These are phyloP conservation scores for Castanea mollissima DNA, from an alignment of 306 rosid species.

Conservation along the genomic window DNA sequence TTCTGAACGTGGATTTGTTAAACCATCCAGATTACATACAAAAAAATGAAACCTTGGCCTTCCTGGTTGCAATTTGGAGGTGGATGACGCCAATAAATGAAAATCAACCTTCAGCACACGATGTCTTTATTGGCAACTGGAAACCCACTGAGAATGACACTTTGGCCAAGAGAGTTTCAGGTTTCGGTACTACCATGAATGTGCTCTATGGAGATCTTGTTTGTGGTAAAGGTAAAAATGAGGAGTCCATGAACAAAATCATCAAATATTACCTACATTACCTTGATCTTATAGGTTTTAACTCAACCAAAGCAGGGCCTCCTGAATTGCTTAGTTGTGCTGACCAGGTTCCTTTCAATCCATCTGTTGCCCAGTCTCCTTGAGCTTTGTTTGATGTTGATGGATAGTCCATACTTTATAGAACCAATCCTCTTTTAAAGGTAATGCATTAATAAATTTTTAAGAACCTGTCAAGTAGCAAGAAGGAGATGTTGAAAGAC, in stretches of 20 bases:
- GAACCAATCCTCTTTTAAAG: not conserved
- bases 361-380: constrained; percentile 35
- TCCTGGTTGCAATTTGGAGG: constrained; percentile 83
- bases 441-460: too few relatives aligned
- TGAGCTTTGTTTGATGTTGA: constrained; percentile 13
- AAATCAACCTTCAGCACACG: constrained; percentile 81
- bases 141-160: constrained; percentile 92
- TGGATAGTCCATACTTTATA: too few relatives aligned
- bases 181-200: constrained; percentile 93
- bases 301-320: constrained; percentile 62
- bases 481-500: too few relatives aligned
- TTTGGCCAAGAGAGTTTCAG: constrained; percentile 56
- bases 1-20: constrained; percentile 66
- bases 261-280: constrained; percentile 54
- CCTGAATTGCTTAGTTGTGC: constrained; percentile 61
- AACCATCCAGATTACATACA: constrained; percentile 86
- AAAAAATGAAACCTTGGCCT: constrained; percentile 87
- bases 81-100: constrained; percentile 80
- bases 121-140: constrained; percentile 78
- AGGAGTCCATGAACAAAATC: constrained; percentile 62
- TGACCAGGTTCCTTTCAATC: constrained; percentile 64
- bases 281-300: constrained; percentile 68
- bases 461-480: too few relatives aligned
- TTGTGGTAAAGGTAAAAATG: constrained; percentile 78
- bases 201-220: constrained; percentile 70